Evolutionary conservation across 352 stramenopile genomes (phyloP).

Genomic region (Peronospora belbahrii): DNA sequence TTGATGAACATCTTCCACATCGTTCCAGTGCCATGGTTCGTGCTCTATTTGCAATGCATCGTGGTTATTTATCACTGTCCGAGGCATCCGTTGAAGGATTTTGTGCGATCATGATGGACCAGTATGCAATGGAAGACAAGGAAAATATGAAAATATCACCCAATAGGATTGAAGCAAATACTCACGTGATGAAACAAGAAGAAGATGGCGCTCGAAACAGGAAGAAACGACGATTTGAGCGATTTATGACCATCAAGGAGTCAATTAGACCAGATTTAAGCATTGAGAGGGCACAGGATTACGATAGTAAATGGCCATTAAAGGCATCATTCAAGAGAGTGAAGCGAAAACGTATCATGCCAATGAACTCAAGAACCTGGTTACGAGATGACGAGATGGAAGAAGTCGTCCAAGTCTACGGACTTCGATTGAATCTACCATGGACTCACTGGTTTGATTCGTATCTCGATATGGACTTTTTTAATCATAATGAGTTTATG

Average conservation of each 20-base stretch:
- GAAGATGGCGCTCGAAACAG: constrained; percentile 9
- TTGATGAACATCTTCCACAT: constrained; percentile 40
- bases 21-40: constrained; percentile 56
- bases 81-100: constrained; percentile 67
- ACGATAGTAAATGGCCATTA: no score
- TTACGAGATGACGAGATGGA: constrained; percentile 4
- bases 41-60: constrained; percentile 55
- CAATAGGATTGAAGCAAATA: background rate
- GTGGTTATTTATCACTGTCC: constrained; percentile 55
- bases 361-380: constrained; percentile 7
- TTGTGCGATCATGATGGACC: constrained; percentile 57
- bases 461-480: constrained; percentile 58
- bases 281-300: no score
- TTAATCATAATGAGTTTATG: constrained; percentile 70
- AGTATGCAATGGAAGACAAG: constrained; percentile 44
- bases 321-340: background rate
- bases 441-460: constrained; percentile 70
- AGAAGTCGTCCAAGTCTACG: constrained; percentile 10
- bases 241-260: constrained; percentile 25
- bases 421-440: constrained; percentile 42
- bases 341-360: constrained; percentile 5
- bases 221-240: constrained; percentile 47
- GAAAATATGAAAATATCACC: background rate
- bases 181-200: constrained; percentile 11
- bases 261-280: no score